These are phyloP conservation scores for Cadophora malorum DNA, from an alignment of 2,329 filamentous ascomycete genomes.

Conservation along the genomic window DNA sequence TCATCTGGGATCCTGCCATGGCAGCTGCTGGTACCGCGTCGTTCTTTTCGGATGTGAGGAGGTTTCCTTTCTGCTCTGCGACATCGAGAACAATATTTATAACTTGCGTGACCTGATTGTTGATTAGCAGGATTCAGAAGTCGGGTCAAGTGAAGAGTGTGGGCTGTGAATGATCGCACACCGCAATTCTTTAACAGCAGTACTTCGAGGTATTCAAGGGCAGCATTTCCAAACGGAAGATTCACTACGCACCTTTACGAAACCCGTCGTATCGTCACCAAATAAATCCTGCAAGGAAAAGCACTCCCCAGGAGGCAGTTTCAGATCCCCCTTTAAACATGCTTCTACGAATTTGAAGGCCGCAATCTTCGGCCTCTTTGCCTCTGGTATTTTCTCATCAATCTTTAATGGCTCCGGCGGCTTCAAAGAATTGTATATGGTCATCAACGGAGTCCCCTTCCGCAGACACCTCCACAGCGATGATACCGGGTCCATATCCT, in stretches of 20 bases:
- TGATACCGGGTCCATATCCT: conserved; percentile 81
- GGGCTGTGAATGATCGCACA: conserved; percentile 11
- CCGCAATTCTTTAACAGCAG: neutral
- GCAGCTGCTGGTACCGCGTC: conserved; percentile 53
- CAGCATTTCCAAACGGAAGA: neutral
- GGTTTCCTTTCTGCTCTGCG: conserved; percentile 77
- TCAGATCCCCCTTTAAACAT: conserved; percentile 77
- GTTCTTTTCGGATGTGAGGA: conserved; percentile 66
- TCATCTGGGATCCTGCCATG: conserved; percentile 66
- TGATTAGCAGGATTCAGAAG: conserved; percentile 17
- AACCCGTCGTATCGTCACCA: conserved; percentile 93
- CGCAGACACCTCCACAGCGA: conserved; percentile 89
- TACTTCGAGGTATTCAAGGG: neutral
- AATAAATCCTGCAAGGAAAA: conserved; percentile 93
- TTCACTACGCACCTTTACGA: conserved; percentile 75
- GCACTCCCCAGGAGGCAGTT: conserved; percentile 79
- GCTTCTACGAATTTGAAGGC: conserved; percentile 93
- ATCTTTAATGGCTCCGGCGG: conserved; percentile 73
- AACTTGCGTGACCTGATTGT: conserved; percentile 78
- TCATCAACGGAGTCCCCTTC: conserved; percentile 81
- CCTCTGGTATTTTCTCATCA: conserved; percentile 68
- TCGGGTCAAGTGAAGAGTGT: neutral
- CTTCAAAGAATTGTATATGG: conserved; percentile 85
- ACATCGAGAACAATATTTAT: conserved; percentile 92
- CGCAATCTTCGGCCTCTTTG: conserved; percentile 83